Conservation (phyloP, 495 filamentous ascomycete species). For the Podospora comata region DNA sequence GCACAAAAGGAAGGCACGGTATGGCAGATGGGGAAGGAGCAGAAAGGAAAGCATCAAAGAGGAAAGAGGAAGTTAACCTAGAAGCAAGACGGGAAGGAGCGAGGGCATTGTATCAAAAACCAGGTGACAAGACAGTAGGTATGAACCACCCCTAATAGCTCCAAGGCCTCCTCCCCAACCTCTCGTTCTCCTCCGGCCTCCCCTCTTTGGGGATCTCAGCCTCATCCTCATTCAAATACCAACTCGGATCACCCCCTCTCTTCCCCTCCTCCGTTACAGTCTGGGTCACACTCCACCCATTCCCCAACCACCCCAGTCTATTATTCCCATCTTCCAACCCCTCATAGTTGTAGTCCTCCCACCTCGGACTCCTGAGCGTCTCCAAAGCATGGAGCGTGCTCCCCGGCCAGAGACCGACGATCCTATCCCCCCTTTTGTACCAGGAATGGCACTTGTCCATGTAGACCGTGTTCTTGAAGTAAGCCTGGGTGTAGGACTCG, state of each 20-base stretch:
- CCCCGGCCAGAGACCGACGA: slow-evolving; percentile 44
- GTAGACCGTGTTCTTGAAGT: slow-evolving; percentile 63
- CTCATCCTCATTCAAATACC: slow-evolving; percentile 48
- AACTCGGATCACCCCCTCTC: slow-evolving; percentile 43
- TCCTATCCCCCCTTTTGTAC: slow-evolving; percentile 53
- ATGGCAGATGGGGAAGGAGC: too few species aligned
- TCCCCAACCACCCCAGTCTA: slow-evolving; percentile 47
- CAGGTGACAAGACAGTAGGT: too few species aligned
- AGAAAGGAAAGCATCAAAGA: too few species aligned
- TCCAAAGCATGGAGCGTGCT: slow-evolving; percentile 45
- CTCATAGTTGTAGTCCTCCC: slow-evolving; percentile 47
- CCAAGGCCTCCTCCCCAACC: slow-evolving; percentile 44
- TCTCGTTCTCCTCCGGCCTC: slow-evolving; percentile 44
- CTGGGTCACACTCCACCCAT: slow-evolving; percentile 49
- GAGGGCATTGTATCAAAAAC: background rate
- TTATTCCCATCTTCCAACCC: slow-evolving; percentile 27
- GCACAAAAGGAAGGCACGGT: too few species aligned
- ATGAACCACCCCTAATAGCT: slow-evolving; percentile 35
- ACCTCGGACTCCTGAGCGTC: slow-evolving; percentile 41
- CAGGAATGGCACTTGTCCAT: slow-evolving; percentile 66
- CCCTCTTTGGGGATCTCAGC: slow-evolving; percentile 40
- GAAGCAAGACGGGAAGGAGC: background rate
- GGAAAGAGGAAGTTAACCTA: too few species aligned
- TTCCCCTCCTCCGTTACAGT: slow-evolving; percentile 6
- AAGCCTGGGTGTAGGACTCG: slow-evolving; percentile 56